Percentiles rank a stretch among this genome's conserved stretches.
Evolutionary conservation across 495 filamentous ascomycete species (phyloP).

Genomic region (Neurospora sp.): DNA sequence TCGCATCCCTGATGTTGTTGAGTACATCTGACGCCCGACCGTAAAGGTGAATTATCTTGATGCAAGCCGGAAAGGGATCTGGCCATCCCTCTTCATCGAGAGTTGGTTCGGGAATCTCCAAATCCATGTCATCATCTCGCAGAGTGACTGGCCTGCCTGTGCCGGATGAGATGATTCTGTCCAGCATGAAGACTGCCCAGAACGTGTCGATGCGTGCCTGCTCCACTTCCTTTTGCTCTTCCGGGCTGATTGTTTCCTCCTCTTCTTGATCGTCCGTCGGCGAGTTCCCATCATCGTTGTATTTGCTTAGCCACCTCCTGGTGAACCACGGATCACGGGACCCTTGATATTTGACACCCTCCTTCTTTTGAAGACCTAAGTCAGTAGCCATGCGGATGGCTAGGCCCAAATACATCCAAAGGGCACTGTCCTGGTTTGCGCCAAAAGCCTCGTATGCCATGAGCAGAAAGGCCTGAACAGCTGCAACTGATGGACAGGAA

Average conservation of each 20-base stretch:
- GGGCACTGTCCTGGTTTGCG: conserved; percentile 70
- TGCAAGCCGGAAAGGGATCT: conserved; percentile 64
- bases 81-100: conserved; percentile 56
- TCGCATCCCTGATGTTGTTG: conserved; percentile 67
- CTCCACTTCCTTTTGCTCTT: conserved; percentile 50
- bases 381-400: conserved; percentile 82
- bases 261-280: conserved; percentile 30
- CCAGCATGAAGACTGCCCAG: conserved; percentile 79
- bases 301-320: conserved; percentile 25
- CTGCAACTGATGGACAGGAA: conserved; percentile 65
- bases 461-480: conserved; percentile 68
- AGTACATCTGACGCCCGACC: conserved; percentile 72
- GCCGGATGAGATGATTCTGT: conserved; percentile 74
- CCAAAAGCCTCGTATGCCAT: conserved; percentile 83
- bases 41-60: conserved; percentile 75
- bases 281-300: conserved; percentile 17
- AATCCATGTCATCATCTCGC: conserved; percentile 69
- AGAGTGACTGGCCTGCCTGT: conserved; percentile 72
- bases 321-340: conserved; percentile 40
- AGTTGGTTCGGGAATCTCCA: conserved; percentile 55
- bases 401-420: conserved; percentile 85
- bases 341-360: conserved; percentile 62
- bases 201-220: conserved; percentile 73
- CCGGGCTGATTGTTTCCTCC: conserved; percentile 29
- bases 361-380: conserved; percentile 67